These are phyloP conservation scores for Panaeolus papilionaceus DNA, from an alignment of 768 basidiomycete species.

Conservation along the genomic window DNA sequence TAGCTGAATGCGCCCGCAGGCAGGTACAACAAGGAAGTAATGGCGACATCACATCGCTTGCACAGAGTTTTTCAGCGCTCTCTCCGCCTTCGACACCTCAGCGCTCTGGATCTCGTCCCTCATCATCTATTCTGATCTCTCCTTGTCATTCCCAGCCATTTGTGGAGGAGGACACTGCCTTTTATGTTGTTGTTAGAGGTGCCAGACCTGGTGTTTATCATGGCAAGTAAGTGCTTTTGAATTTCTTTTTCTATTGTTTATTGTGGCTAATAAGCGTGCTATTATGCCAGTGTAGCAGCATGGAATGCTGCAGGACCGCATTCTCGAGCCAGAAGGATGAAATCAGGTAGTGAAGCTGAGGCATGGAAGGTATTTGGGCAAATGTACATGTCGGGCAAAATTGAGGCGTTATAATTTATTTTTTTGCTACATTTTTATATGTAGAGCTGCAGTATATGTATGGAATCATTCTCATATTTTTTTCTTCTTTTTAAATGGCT, in stretches of 20 bases:
- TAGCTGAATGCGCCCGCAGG: background rate
- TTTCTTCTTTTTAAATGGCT: background rate
- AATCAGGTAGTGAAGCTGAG: background rate
- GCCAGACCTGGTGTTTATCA: slow-evolving; percentile 5
- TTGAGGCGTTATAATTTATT: slow-evolving; percentile 2
- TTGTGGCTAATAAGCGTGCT: background rate
- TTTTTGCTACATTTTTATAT: background rate
- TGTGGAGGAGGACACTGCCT: too few relatives aligned
- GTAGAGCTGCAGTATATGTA: background rate
- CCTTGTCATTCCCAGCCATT: too few relatives aligned
- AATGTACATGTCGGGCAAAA: slow-evolving; percentile 6
- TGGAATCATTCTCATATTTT: background rate
- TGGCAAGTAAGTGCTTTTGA: slow-evolving; percentile 1
- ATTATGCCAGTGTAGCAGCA: slow-evolving; percentile 1
- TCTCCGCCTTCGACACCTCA: background rate
- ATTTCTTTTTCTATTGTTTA: background rate
- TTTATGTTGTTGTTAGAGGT: too few relatives aligned
- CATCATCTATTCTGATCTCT: too few relatives aligned
- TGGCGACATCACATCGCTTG: background rate
- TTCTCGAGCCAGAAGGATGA: slow-evolving; percentile 1
- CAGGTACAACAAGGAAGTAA: slow-evolving; percentile 12
- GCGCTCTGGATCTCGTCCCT: too few relatives aligned
- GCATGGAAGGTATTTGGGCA: slow-evolving; percentile 13
- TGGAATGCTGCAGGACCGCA: slow-evolving; percentile 3
- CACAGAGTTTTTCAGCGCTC: background rate